These are phyloP conservation scores for Leccinum subspadiceum DNA, from an alignment of 1,284 basidiomycete species.

Conservation along the genomic window DNA sequence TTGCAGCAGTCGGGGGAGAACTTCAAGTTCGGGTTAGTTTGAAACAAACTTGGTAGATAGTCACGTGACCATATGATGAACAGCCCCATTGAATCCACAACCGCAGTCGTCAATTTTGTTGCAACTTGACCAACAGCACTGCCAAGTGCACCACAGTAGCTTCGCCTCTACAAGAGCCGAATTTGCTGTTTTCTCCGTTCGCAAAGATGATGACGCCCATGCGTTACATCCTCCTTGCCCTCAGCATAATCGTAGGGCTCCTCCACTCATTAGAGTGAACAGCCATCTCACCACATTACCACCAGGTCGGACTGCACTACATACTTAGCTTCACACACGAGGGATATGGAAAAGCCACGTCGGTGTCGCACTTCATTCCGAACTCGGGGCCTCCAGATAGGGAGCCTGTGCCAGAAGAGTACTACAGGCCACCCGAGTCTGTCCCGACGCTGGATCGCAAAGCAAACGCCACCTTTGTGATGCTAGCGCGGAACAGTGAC, in stretches of 20 bases:
- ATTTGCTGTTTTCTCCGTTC: neutral
- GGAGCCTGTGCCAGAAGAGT: constrained; percentile 52
- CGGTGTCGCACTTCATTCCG: constrained; percentile 48
- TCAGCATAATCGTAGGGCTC: constrained; percentile 60
- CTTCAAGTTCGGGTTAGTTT: no score
- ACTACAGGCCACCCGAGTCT: constrained; percentile 45
- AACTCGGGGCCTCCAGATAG: constrained; percentile 48
- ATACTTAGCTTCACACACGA: constrained; percentile 72
- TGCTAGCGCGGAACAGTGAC: constrained; percentile 84
- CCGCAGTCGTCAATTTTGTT: neutral
- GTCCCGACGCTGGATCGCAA: constrained; percentile 45
- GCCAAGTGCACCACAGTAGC: neutral
- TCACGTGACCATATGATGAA: neutral
- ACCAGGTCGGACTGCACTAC: constrained; percentile 68
- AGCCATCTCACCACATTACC: constrained; percentile 10
- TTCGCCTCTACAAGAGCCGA: no score
- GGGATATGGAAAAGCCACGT: constrained; percentile 64
- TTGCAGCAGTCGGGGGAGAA: neutral
- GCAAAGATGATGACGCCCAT: constrained; percentile 73
- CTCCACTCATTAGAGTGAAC: neutral
- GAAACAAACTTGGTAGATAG: neutral
- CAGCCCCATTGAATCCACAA: neutral
- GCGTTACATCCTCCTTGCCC: constrained; percentile 68
- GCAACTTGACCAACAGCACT: neutral
- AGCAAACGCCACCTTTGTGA: constrained; percentile 85